These are phyloP conservation scores for Collybia mongolica DNA, from an alignment of 768 basidiomycete genomes.

Conservation along the genomic window DNA sequence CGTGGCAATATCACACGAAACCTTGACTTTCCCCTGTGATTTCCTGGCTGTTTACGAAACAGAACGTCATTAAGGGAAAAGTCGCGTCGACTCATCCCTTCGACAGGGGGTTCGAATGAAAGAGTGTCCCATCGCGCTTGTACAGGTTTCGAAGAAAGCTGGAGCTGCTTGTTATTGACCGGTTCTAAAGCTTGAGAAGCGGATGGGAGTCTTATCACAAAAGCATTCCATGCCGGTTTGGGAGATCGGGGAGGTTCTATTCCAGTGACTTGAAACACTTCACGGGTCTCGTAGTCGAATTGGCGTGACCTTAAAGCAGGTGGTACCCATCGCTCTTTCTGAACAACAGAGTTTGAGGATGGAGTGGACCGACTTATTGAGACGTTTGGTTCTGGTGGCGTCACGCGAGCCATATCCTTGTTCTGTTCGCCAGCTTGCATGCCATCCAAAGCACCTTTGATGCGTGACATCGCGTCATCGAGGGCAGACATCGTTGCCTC, in stretches of 20 bases:
- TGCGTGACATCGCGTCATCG: slow-evolving; percentile 82
- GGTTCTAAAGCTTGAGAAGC: slow-evolving; percentile 39
- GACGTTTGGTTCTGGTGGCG: slow-evolving; percentile 16
- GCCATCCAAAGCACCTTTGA: slow-evolving; percentile 74
- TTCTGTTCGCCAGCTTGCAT: slow-evolving; percentile 52
- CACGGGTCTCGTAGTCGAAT: slow-evolving; percentile 36
- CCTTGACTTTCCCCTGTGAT: slow-evolving; percentile 36
- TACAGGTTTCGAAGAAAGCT: slow-evolving; percentile 36
- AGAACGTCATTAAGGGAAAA: slow-evolving; percentile 65
- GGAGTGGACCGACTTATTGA: slow-evolving; percentile 11
- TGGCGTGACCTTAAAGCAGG: slow-evolving; percentile 46
- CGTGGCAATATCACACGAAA: slow-evolving; percentile 43
- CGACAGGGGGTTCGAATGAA: slow-evolving; percentile 70
- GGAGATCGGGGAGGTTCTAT: slow-evolving; percentile 50
- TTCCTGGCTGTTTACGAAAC: slow-evolving; percentile 43
- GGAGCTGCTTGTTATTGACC: slow-evolving; percentile 47
- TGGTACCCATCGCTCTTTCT: slow-evolving; percentile 55
- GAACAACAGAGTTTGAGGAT: slow-evolving; percentile 15
- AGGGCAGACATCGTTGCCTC: slow-evolving; percentile 68
- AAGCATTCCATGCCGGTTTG: slow-evolving; percentile 32
- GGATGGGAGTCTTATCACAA: slow-evolving; percentile 49
- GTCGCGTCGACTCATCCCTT: slow-evolving; percentile 60
- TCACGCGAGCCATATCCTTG: slow-evolving; percentile 23
- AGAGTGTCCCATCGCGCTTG: slow-evolving; percentile 61
- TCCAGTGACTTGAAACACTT: slow-evolving; percentile 46